These are phyloP conservation scores for Nothomitra cinnamomea DNA, from an alignment of 2,329 filamentous ascomycete genomes.

Conservation along the genomic window DNA sequence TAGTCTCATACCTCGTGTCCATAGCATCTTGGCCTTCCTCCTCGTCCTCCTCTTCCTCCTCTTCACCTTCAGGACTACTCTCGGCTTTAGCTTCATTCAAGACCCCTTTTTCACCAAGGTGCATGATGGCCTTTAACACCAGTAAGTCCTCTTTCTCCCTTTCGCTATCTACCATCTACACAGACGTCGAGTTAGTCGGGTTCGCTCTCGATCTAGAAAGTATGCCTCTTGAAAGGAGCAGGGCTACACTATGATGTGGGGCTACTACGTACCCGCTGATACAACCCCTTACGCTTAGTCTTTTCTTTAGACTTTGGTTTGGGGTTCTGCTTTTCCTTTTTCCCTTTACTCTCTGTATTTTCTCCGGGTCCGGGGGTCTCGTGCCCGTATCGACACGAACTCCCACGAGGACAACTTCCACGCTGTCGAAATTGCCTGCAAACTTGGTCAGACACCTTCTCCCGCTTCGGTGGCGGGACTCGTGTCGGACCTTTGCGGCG, in stretches of 20 bases:
- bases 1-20: not conserved
- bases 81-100: not conserved
- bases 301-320: not conserved
- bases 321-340: not conserved
- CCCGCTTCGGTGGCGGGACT: constrained; percentile 4
- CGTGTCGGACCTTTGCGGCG: not conserved
- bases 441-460: not conserved
- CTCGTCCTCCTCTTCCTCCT: not conserved
- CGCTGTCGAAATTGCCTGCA: not conserved
- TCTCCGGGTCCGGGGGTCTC: not conserved
- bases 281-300: constrained; percentile 2
- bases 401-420: not conserved
- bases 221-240: not conserved
- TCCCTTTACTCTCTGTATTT: not conserved
- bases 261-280: constrained; percentile 5
- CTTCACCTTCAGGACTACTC: not conserved
- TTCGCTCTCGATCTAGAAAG: not conserved
- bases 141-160: constrained; percentile 6
- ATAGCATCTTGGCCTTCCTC: not conserved
- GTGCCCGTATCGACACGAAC: not conserved
- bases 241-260: not conserved
- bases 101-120: constrained; percentile 5
- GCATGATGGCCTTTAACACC: constrained; percentile 5
- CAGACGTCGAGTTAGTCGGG: not conserved
- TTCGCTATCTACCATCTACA: constrained; percentile 5